These are phyloP conservation scores for Strobilomyces dryophilus DNA, from an alignment of 768 basidiomycete genomes.

Conservation along the genomic window DNA sequence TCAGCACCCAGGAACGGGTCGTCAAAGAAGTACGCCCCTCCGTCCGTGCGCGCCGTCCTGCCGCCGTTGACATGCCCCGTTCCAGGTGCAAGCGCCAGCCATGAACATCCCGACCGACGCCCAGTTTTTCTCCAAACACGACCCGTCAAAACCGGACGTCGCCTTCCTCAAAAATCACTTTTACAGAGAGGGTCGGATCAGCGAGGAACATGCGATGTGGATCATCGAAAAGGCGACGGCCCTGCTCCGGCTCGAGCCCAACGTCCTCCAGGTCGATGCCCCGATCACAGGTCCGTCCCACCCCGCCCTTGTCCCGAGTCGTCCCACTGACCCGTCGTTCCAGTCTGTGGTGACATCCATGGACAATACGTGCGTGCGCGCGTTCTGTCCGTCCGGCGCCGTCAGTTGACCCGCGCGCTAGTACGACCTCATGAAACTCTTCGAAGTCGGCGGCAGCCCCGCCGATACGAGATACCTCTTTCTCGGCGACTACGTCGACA, in stretches of 20 bases:
- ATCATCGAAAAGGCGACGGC: constrained; percentile 89
- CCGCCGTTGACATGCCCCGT: constrained; percentile 3
- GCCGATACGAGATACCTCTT: constrained; percentile 91
- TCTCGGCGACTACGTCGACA: constrained; percentile 89
- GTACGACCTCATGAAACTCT: constrained; percentile 95
- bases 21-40: constrained; percentile 78
- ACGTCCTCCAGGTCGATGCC: constrained; percentile 91
- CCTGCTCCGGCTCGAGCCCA: constrained; percentile 77
- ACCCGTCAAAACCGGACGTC: constrained; percentile 88
- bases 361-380: constrained; percentile 86
- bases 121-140: constrained; percentile 85
- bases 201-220: constrained; percentile 92
- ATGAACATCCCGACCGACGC: constrained; percentile 88
- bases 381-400: constrained; percentile 5
- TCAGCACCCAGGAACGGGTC: constrained; percentile 92
- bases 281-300: constrained; percentile 81
- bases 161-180: constrained; percentile 99
- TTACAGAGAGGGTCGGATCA: constrained; percentile 91
- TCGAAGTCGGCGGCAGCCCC: constrained; percentile 93
- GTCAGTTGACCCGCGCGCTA: constrained; percentile 30
- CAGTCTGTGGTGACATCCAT: constrained; percentile 97
- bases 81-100: constrained; percentile 95
- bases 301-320: neutral
- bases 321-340: neutral
- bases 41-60: neutral